Evolutionary conservation across 176 grass and related monocot species (phyloP), one percentile per base, ranked within the genome.

Genomic region (Alopecurus myosuroides): DNA sequence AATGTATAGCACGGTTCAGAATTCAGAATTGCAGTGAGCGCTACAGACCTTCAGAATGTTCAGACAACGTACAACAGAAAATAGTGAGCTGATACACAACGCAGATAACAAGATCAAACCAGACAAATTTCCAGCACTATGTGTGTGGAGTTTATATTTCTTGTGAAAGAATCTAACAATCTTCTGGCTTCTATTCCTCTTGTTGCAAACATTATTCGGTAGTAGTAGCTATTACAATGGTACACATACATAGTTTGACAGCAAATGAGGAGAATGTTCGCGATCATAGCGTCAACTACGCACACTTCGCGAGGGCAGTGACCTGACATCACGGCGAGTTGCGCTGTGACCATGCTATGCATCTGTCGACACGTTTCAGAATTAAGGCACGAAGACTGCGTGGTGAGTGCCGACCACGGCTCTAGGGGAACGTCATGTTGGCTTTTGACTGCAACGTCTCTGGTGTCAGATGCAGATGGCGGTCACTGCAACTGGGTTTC

Each of bases 401-500:
- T 19, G 15, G 22, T 22, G 46, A 34, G 26, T 72, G 41, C 30
- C 28, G 46, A 18, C 33, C 19, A 8, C 4, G 22, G 1, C 36
- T 82, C 19, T n/a, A 28, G 0, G 31, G 26, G 77, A 86, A 26
- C 1, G 7, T 52, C 26, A 30, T 77, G 63, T 82, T 67, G 35
- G 67, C 30, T 36, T 74, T 37, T 75, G 11, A 40, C 37, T 76
- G 28, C 3, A 33, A 9, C 19, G 3, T 28, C 79, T 82, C 11
- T 11, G 0, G 4, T 41, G 13, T 17, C 37, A 74, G 26, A 31
- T 72, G 34, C 35, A 42, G 28, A 30, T 12, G 8, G 6, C 7
- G 2, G n/a, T 86, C 52, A 90, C 85, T 86, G 57, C 80, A 49
- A n/a, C 70, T 92, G 89, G 41, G 74, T 92, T 40, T 94, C 91